Conservation (phyloP, 1,139 yeast species). For the Saccharomyces hybrid region DNA sequence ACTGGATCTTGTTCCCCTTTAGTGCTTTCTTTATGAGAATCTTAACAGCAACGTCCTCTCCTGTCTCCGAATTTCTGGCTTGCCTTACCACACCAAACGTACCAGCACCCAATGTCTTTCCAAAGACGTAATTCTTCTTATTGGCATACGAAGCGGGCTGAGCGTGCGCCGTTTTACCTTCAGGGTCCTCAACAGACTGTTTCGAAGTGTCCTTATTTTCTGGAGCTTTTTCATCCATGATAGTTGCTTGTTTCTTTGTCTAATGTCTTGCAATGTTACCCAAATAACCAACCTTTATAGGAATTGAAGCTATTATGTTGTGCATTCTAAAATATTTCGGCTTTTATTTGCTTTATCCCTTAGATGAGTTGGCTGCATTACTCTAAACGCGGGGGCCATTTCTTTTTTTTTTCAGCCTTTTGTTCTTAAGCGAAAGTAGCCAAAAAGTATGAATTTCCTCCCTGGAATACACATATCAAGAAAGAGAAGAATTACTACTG, state of each 20-base stretch:
- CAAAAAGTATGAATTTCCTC: neutral
- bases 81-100: conserved; percentile 83
- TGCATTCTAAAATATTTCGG: neutral
- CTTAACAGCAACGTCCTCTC: conserved; percentile 78
- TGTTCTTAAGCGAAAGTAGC: neutral
- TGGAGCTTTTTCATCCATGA: conserved; percentile 36
- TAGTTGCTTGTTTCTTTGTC: neutral
- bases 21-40: conserved; percentile 75
- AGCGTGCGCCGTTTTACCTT: conserved; percentile 48
- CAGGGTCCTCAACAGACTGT: conserved; percentile 23
- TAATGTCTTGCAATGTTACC: neutral
- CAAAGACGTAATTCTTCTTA: conserved; percentile 61
- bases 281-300: neutral
- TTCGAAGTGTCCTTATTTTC: conserved; percentile 32
- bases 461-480: neutral
- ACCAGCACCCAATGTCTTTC: conserved; percentile 83
- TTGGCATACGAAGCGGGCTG: conserved; percentile 68
- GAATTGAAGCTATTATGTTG: neutral
- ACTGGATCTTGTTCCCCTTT: conserved; percentile 53
- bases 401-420: neutral
- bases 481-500: neutral
- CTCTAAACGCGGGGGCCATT: neutral
- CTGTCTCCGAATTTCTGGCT: conserved; percentile 52
- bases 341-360: neutral
- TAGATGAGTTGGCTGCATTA: neutral